These are phyloP conservation scores for Trichoderma sp. DNA, from an alignment of 2,329 filamentous ascomycete genomes.

Conservation along the genomic window DNA sequence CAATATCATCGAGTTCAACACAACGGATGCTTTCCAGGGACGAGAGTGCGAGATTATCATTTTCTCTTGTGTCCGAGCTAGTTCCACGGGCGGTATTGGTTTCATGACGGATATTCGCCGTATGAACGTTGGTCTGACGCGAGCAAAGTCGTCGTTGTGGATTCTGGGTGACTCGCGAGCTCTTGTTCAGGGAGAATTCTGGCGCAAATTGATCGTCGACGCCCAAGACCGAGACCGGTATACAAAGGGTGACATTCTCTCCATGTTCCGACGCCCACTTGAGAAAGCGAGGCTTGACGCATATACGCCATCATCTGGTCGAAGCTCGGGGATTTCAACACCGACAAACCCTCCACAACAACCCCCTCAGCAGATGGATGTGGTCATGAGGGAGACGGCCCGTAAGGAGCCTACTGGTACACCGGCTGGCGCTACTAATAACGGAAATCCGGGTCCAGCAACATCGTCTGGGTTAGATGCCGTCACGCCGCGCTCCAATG, in stretches of 20 bases:
- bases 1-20: slow-evolving; percentile 91
- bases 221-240: slow-evolving; percentile 72
- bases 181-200: slow-evolving; percentile 83
- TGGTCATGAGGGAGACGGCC: slow-evolving; percentile 22
- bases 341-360: not conserved
- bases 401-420: not conserved
- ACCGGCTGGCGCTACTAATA: slow-evolving; percentile 2
- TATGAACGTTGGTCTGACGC: slow-evolving; percentile 98
- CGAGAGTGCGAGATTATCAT: slow-evolving; percentile 98
- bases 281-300: slow-evolving; percentile 34
- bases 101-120: slow-evolving; percentile 97
- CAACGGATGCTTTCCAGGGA: slow-evolving; percentile 96
- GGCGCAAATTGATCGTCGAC: slow-evolving; percentile 82
- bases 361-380: slow-evolving; percentile 8
- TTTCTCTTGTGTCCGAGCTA: slow-evolving; percentile 95
- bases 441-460: not conserved
- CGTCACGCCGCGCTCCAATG: slow-evolving; percentile 28
- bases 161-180: slow-evolving; percentile 90
- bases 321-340: not conserved
- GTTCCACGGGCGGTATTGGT: slow-evolving; percentile 89
- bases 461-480: not conserved
- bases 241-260: slow-evolving; percentile 62
- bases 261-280: slow-evolving; percentile 47
- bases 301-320: slow-evolving; percentile 17
- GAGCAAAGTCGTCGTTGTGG: slow-evolving; percentile 95